Evolutionary conservation across 2,329 filamentous ascomycete species (phyloP), one percentile per base, ranked within the genome.

Genomic region (Colletotrichum filicis): DNA sequence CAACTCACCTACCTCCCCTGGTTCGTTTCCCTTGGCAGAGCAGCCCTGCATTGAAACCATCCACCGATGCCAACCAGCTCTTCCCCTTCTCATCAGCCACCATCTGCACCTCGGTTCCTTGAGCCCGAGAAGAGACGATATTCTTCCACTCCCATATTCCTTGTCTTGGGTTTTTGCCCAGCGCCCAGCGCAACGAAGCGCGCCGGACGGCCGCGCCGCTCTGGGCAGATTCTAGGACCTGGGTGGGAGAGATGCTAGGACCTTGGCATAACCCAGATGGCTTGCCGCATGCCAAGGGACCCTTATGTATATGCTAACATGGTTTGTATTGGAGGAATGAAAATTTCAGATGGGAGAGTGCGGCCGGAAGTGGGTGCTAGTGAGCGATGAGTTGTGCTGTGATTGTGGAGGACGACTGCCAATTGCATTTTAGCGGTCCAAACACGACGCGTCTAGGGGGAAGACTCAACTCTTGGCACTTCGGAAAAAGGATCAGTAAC

Each of bases 21-120:
- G 6, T 6, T 12, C 22, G 57, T 11, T 49, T 42, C 52, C 28
- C 55, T 42, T 52, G 35, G 37, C 66, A 61, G 5, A 28, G 16
- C 6, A 30, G 3, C 49, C 28, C 24, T 37, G 11, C 22, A 5
- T 30, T 5, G n/a, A 32, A 68, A 11, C 22, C 16, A 30, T 28
- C 28, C 28, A n/a, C n/a, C 19, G 22, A 67, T 35, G 22, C 28
- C n/a, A 14, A 6, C 22, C 32, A 24, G 49, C 14, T 9, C 30
- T 12, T 24, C 24, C 11, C 24, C 35, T 30, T n/a, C 52, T 28
- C 49, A 19, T 53, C 26, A 66, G 61, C 55, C 66, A 66, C 22
- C 22, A 8, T 4, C 55, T 73, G 66, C 71, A 73, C 12, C 22
- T 71, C 66, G 71, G 71, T 56, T 22, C 35, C 8, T 8, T 24